Percentiles rank a stretch among this genome's conserved stretches.
phyloP scores from a whole-genome alignment of 306 rosid species.

The Vigna angularis region DNA sequence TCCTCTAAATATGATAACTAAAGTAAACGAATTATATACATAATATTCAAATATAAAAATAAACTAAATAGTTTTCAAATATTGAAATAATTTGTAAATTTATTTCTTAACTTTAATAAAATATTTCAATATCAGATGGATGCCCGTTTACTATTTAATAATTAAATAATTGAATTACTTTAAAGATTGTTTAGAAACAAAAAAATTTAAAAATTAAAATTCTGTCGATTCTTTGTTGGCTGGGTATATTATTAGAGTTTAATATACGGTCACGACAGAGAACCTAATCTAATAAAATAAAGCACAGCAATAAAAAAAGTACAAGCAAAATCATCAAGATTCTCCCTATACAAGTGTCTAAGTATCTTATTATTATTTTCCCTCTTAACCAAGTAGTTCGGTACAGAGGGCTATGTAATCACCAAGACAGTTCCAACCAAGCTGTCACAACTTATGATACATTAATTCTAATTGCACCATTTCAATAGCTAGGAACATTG shows the following conservation, averaged over 20 bases:
- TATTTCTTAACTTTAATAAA: too few species aligned
- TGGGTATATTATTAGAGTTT: neutral
- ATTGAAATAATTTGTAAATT: too few species aligned
- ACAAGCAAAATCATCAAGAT: neutral
- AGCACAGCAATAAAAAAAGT: neutral
- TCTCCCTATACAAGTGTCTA: neutral
- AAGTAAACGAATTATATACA: too few species aligned
- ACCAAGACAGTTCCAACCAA: neutral
- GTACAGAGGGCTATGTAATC: conserved; percentile 7
- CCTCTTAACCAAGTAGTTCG: neutral
- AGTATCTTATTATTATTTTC: neutral
- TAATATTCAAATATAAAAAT: too few species aligned
- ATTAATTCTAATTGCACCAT: neutral
- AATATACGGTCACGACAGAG: neutral
- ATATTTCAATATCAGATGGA: too few species aligned
- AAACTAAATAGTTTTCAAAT: too few species aligned
- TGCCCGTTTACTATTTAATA: too few species aligned
- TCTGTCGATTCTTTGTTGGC: neutral
- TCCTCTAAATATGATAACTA: too few species aligned
- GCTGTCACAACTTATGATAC: neutral
- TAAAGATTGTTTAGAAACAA: too few species aligned
- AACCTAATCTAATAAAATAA: conserved; percentile 23
- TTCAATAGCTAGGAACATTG: neutral
- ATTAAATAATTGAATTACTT: too few species aligned
- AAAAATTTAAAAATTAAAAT: neutral